phyloP scores from a whole-genome alignment of 352 stramenopile species.

The Achlya hypogyna region DNA sequence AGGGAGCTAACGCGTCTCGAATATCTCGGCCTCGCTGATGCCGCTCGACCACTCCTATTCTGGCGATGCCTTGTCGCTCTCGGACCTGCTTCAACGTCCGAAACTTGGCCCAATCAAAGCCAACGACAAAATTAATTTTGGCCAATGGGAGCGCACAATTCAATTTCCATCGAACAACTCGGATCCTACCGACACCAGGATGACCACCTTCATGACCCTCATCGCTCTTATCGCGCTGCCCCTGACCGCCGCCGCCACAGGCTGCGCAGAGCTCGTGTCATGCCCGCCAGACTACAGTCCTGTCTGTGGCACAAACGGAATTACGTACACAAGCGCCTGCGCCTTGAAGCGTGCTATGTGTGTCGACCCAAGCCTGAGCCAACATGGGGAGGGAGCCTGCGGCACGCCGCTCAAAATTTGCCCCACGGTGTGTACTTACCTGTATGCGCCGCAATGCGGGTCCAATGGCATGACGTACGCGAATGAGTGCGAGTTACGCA shows the following conservation, averaged over 20 bases:
- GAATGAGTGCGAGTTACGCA: slow-evolving; percentile 19
- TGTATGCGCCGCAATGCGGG: slow-evolving; percentile 13
- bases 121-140: not conserved
- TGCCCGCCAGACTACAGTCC: not conserved
- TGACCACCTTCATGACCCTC: not conserved
- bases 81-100: not conserved
- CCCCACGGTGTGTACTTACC: slow-evolving; percentile 15
- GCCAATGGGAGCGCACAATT: not conserved
- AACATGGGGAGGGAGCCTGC: not conserved
- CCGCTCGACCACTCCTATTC: no score
- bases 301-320: not conserved
- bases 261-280: not conserved
- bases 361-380: not conserved
- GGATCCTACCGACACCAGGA: not conserved
- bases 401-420: not conserved
- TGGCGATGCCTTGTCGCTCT: not conserved
- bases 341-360: not conserved
- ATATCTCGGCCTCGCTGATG: no score
- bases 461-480: slow-evolving; percentile 22
- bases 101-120: not conserved
- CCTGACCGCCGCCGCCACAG: not conserved
- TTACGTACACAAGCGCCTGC: not conserved
- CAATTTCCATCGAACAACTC: not conserved
- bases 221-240: not conserved
- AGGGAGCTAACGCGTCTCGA: no score